Evolutionary conservation across 2,329 filamentous ascomycete species (phyloP), one percentile per base, ranked within the genome.

Genomic region (Aspergillus viridinutans): DNA sequence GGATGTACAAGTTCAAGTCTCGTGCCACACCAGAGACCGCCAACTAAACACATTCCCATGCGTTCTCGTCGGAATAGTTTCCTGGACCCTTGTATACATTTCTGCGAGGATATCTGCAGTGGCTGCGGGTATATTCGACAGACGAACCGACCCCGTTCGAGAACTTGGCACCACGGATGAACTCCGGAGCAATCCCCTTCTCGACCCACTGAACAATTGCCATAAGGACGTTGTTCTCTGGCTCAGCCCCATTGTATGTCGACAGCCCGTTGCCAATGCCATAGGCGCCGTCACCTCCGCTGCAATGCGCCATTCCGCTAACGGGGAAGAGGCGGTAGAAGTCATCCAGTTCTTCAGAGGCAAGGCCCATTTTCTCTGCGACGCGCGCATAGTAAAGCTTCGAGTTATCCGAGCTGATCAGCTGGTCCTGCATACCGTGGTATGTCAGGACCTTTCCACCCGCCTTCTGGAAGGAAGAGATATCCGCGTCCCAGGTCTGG

Each of bases 251-350:
- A 29, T 61, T 61, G 45, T 60, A 69, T 6, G 59, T 64, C 1
- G 25, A 6, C 3, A 51, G 25, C 55, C 58, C 67, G 65, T 69
- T 78, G 58, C 61, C 75, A 61, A 81, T 73, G 59, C 71, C 73
- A 62, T 75, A 73, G 3, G 78, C 72, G 43, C 78, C 74, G n/a
- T 73, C 69, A 5, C 78, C 78, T 1, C 63, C 60, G 2, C 56
- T 55, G 61, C 82, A 84, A 65, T 84, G 82, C 10, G 69, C 70
- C 78, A 83, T 81, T 0, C 82, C 82, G 0, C 81, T 81, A n/a
- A 85, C 75, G 21, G 71, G 72, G 63, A 84, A 84, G 62, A 80
- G 78, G 48, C 77, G 76, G 49, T 78, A 74, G 60, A 76, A 78
- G 0, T 72, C 70, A 57, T 78, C 75, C 7, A 78, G 58, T 0